Evolutionary conservation across 768 basidiomycete species (phyloP).

Genomic region (Exidia glandulosa): DNA sequence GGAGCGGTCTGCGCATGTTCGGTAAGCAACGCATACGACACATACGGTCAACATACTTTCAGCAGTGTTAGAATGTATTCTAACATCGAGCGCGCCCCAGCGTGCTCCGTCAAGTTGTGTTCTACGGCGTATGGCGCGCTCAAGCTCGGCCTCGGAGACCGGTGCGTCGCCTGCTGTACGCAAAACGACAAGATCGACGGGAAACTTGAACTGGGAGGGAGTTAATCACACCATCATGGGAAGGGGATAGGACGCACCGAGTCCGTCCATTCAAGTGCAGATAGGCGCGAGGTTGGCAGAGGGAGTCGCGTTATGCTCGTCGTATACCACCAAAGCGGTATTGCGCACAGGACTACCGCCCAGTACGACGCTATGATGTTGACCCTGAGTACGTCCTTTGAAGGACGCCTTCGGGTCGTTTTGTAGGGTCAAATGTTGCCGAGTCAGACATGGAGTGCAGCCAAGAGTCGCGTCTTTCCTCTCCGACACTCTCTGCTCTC

Average conservation of each 20-base stretch:
- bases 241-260: not conserved
- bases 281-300: conserved; percentile 53
- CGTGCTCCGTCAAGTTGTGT: not conserved
- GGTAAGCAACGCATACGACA: not conserved
- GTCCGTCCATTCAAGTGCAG: conserved; percentile 27
- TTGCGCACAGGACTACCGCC: conserved; percentile 56
- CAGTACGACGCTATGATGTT: conserved; percentile 69
- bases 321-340: conserved; percentile 90
- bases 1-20: not conserved
- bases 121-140: not conserved
- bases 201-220: not conserved
- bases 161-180: not conserved
- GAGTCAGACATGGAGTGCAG: no score
- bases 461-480: no score
- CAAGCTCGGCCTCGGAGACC: not conserved
- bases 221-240: no score
- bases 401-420: no score
- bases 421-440: no score
- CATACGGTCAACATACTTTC: not conserved
- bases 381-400: conserved; percentile 29
- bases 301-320: conserved; percentile 81
- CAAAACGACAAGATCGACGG: not conserved
- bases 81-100: not conserved
- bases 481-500: no score
- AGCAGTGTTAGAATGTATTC: not conserved